phyloP scores from a whole-genome alignment of 805 yeast genomes.

The Saccharomyces eubayanus region DNA sequence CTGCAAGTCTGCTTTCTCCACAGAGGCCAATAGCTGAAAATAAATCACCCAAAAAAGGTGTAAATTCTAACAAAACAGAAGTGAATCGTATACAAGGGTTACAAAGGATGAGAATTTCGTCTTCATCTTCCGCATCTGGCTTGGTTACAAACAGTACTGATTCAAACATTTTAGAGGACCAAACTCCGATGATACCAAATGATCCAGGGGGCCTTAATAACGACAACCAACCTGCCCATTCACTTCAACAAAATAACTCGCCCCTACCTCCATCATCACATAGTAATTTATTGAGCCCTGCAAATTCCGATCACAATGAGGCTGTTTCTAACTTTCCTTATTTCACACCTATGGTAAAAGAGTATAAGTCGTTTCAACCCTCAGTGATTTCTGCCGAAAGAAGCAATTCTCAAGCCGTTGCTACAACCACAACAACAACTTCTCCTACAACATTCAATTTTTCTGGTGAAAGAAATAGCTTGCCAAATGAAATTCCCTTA shows the following conservation, averaged over 20 bases:
- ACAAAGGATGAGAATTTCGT: neutral
- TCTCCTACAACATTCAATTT: neutral
- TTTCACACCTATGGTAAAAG: slow-evolving; percentile 18
- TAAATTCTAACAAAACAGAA: neutral
- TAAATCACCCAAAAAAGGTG: neutral
- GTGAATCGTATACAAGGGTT: neutral
- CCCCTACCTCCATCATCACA: neutral
- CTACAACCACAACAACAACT: slow-evolving; percentile 13
- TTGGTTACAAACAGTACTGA: neutral
- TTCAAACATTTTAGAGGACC: neutral
- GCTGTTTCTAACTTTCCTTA: slow-evolving; percentile 6
- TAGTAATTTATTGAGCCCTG: neutral
- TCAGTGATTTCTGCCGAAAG: slow-evolving; percentile 15
- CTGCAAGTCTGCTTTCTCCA: neutral
- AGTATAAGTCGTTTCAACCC: slow-evolving; percentile 20
- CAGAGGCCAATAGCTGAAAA: neutral
- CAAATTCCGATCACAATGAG: neutral
- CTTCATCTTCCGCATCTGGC: neutral
- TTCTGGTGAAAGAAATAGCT: neutral
- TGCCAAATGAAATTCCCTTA: neutral
- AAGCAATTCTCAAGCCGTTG: slow-evolving; percentile 19
- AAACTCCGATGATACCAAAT: neutral
- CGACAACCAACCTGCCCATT: neutral
- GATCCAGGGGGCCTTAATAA: neutral
- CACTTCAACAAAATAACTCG: neutral